Conservation (phyloP, 768 basidiomycete genomes). For the Lepiota venenata region DNA sequence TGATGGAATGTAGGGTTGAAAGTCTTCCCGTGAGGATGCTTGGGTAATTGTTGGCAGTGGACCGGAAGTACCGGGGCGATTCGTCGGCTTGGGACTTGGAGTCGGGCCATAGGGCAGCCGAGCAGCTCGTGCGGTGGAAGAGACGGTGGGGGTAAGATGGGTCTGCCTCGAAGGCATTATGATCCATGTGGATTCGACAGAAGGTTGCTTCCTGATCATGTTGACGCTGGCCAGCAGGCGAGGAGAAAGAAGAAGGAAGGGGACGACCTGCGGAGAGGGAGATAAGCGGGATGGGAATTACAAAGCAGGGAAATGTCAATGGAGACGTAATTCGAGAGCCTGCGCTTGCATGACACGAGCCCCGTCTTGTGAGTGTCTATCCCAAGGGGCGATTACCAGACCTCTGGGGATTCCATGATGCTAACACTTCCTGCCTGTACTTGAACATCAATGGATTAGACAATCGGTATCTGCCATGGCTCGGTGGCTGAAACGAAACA, state of each 20-base stretch:
- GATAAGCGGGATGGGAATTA: conserved; percentile 10
- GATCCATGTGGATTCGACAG: conserved; percentile 1
- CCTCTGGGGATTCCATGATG: conserved; percentile 3
- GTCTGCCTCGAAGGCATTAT: background rate
- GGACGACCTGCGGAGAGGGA: conserved; percentile 3
- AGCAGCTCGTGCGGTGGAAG: background rate
- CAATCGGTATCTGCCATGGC: conserved; percentile 4
- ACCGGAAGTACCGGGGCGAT: background rate
- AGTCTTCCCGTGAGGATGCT: background rate
- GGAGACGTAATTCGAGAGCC: background rate
- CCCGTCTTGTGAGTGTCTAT: background rate
- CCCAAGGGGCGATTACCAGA: background rate
- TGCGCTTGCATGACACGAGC: conserved; percentile 2
- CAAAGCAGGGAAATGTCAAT: conserved; percentile 1
- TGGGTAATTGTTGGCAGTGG: background rate
- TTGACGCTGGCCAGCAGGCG: conserved; percentile 10
- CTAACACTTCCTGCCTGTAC: conserved; percentile 1
- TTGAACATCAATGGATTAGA: conserved; percentile 8
- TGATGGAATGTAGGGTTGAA: background rate
- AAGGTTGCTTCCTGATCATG: conserved; percentile 10
- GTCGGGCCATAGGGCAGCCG: conserved; percentile 4
- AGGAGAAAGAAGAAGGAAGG: background rate
- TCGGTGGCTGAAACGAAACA: conserved; percentile 6
- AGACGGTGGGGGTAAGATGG: background rate
- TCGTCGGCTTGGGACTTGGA: background rate